These are phyloP conservation scores for Aureobasidium sp. DNA, from an alignment of 2,329 filamentous ascomycete genomes.

Conservation along the genomic window DNA sequence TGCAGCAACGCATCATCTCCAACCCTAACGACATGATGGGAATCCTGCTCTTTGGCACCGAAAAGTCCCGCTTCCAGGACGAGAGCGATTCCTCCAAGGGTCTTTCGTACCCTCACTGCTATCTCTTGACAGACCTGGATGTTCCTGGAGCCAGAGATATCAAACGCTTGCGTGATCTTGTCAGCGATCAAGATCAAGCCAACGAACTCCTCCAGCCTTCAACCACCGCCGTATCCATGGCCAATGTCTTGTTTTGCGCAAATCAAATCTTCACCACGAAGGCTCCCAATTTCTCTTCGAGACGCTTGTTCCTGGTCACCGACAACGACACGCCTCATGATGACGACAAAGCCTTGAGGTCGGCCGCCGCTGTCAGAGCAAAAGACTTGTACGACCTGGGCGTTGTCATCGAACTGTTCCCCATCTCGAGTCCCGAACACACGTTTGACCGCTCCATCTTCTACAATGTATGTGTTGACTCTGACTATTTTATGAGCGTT, in stretches of 20 bases:
- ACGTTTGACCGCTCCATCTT: constrained; percentile 79
- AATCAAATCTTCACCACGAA: constrained; percentile 96
- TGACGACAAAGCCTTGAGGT: constrained; percentile 61
- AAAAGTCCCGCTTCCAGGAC: constrained; percentile 70
- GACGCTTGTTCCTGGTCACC: constrained; percentile 90
- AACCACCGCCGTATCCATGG: constrained; percentile 65
- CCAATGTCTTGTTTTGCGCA: constrained; percentile 85
- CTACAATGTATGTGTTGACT: constrained; percentile 52
- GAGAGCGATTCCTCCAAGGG: constrained; percentile 51
- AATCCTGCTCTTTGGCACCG: constrained; percentile 81
- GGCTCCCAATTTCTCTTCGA: constrained; percentile 86
- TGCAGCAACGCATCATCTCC: constrained; percentile 97
- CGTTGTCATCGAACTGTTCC: constrained; percentile 86
- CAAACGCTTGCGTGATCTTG: constrained; percentile 64
- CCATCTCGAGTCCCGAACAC: constrained; percentile 63
- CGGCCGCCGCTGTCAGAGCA: constrained; percentile 73
- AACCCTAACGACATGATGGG: constrained; percentile 97
- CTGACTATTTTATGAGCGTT: constrained; percentile 39
- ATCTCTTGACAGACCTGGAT: constrained; percentile 80
- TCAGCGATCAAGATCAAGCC: constrained; percentile 69
- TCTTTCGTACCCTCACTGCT: constrained; percentile 79
- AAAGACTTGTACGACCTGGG: constrained; percentile 94
- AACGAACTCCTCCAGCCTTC: constrained; percentile 62
- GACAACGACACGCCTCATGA: constrained; percentile 83
- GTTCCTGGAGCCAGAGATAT: constrained; percentile 82